Base-by-base conservation (phyloP, 257 asterid species). In the Mentha longifolia region DNA sequence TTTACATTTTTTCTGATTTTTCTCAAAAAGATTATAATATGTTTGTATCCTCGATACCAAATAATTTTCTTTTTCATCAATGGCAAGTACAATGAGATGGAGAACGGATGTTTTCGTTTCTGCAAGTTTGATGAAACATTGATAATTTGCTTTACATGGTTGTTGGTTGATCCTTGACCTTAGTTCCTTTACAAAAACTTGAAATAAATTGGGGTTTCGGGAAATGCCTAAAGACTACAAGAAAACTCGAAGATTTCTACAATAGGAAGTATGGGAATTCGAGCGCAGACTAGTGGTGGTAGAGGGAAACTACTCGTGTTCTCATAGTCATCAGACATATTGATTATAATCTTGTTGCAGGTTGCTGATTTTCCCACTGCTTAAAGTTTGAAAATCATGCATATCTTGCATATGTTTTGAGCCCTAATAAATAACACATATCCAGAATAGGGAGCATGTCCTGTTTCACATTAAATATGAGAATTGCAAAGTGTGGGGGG, bases 161-260 rank as follows among this genome's bases (percentile, higher is more conserved):
- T 37, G 41, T 57, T 6, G 12, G 49, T 59, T 58, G 69, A 57
- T 19, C 39, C 56, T 56, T n/a, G 16, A 33, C 25, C 52, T 50
- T n/a, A 5, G 31, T 51, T 52, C 49, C 47, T 19, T 45, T 17
- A 12, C 31, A 33, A 47, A 47, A 54, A 1, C 49, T 12, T 49
- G 30, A 47, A 31, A 14, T 61, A 9, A n/a, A 15, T 28, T 2
- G 0, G n/a, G 7, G 37, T 15, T 14, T 0, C 16, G 30, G 47
- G 12, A 20, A 37, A 55, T 28, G 39, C 41, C 5, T 2, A 25
- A 35, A 31, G 22, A 12, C 33, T 13, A 45, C 59, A 16, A 19
- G 33, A 35, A 37, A 11, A 54, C 5, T 51, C 9, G 13, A 51
- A 16, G 57, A 51, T 51, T 51, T 51, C 57, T 17, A 51, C 57